These are phyloP conservation scores for Ehretia macrophylla DNA, from an alignment of 257 asterid genomes.

Conservation along the genomic window DNA sequence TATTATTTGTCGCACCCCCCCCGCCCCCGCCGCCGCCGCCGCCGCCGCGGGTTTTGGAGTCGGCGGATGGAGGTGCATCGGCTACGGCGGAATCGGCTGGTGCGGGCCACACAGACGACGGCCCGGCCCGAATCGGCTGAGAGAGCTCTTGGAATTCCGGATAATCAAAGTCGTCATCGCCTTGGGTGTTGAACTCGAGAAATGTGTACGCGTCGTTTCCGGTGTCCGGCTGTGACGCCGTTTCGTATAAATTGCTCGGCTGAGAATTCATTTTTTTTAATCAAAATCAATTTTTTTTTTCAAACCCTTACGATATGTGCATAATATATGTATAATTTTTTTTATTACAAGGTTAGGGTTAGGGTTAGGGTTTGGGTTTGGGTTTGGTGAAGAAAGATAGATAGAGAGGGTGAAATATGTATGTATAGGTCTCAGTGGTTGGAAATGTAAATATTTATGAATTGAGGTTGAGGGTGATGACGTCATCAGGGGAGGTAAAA, in stretches of 20 bases:
- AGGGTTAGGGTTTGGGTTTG: conserved; percentile 7
- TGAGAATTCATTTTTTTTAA: conserved; percentile 59
- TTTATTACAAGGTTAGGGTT: too few relatives aligned
- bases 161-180: conserved; percentile 89
- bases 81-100: conserved; percentile 45
- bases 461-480: neutral
- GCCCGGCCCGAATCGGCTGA: conserved; percentile 73
- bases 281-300: neutral
- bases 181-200: conserved; percentile 87
- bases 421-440: neutral
- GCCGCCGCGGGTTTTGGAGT: conserved; percentile 42
- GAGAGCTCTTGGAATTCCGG: conserved; percentile 88
- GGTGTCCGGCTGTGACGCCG: conserved; percentile 96
- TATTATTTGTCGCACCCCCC: conserved; percentile 25
- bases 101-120: conserved; percentile 70
- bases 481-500: conserved; percentile 3
- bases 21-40: conserved; percentile 27
- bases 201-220: conserved; percentile 90
- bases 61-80: conserved; percentile 45
- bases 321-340: neutral
- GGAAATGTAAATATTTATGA: neutral
- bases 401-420: neutral
- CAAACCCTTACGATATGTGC: neutral
- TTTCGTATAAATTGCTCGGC: conserved; percentile 73
- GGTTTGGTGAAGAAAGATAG: conserved; percentile 11